Evolutionary conservation across 805 yeast species (phyloP).

Genomic region (Barnettozyma californica): DNA sequence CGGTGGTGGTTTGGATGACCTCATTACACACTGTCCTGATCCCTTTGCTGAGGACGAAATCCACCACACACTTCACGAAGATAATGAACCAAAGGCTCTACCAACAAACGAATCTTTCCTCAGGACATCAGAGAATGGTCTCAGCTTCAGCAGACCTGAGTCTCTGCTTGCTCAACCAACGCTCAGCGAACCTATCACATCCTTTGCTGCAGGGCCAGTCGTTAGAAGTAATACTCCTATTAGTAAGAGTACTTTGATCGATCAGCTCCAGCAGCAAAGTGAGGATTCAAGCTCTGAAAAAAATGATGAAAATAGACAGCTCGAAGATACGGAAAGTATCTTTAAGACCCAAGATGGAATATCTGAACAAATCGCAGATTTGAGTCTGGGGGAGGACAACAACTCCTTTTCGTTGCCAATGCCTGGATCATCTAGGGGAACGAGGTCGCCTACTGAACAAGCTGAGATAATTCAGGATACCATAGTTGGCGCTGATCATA

Average conservation of each 20-base stretch:
- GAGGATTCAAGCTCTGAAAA: neutral
- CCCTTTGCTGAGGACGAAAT: conserved; percentile 39
- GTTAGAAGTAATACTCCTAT: conserved; percentile 22
- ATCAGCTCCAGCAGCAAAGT: conserved; percentile 3
- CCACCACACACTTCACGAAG: conserved; percentile 5
- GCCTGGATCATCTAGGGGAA: conserved; percentile 25
- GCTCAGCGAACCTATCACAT: conserved; percentile 13
- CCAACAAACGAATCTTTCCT: conserved; percentile 3
- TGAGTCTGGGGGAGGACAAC: conserved; percentile 26
- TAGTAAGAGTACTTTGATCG: conserved; percentile 2
- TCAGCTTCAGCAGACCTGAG: conserved; percentile 11
- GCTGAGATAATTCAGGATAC: conserved; percentile 5
- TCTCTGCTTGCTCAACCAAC: conserved; percentile 10
- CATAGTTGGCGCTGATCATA: conserved; percentile 1
- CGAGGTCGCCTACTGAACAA: conserved; percentile 1
- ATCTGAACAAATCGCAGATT: neutral
- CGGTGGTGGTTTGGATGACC: conserved; percentile 78
- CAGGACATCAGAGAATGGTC: conserved; percentile 7
- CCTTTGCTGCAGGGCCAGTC: conserved; percentile 11
- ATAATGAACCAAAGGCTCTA: neutral
- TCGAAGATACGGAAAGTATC: conserved; percentile 2
- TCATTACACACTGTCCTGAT: conserved; percentile 60
- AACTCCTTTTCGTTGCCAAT: conserved; percentile 49
- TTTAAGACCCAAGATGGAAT: neutral
- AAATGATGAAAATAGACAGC: neutral